phyloP scores from a whole-genome alignment of 768 basidiomycete species.

The Leucosporidium scottii region DNA sequence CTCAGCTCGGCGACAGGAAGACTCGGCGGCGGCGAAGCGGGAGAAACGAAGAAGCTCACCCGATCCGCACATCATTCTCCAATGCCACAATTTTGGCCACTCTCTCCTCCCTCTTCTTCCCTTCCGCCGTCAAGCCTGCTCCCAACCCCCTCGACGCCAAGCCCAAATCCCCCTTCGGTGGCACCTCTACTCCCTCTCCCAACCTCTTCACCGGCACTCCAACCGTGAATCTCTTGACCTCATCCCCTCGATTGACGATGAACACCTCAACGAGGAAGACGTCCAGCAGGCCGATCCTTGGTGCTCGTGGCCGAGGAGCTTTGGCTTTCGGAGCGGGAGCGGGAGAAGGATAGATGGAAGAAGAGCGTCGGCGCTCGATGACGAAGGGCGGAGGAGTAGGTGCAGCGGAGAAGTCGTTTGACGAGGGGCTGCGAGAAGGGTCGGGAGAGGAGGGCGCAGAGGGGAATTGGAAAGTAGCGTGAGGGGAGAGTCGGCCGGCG shows the following conservation, averaged over 20 bases:
- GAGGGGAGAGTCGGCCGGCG: background rate
- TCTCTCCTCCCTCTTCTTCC: background rate
- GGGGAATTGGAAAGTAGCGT: background rate
- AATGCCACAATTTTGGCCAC: conserved; percentile 13
- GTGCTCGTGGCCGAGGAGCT: background rate
- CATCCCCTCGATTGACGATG: conserved; percentile 12
- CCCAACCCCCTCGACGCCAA: background rate
- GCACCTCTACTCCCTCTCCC: background rate
- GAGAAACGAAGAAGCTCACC: conserved; percentile 27
- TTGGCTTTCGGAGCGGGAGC: background rate
- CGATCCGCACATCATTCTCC: conserved; percentile 29
- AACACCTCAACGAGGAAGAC: conserved; percentile 31
- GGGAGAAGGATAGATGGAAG: background rate
- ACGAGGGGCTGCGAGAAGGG: too few species aligned
- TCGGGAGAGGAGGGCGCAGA: too few species aligned
- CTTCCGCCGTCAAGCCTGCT: background rate
- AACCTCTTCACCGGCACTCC: conserved; percentile 6
- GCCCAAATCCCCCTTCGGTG: background rate
- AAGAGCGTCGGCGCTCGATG: too few species aligned
- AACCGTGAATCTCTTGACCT: conserved; percentile 11
- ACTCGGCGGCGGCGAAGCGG: too few species aligned
- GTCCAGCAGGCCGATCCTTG: conserved; percentile 20
- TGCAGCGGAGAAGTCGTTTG: too few species aligned
- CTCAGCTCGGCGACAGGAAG: too few species aligned
- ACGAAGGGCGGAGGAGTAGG: background rate